Conservation (phyloP, 306 rosid species). For the Gillenia trifoliata region DNA sequence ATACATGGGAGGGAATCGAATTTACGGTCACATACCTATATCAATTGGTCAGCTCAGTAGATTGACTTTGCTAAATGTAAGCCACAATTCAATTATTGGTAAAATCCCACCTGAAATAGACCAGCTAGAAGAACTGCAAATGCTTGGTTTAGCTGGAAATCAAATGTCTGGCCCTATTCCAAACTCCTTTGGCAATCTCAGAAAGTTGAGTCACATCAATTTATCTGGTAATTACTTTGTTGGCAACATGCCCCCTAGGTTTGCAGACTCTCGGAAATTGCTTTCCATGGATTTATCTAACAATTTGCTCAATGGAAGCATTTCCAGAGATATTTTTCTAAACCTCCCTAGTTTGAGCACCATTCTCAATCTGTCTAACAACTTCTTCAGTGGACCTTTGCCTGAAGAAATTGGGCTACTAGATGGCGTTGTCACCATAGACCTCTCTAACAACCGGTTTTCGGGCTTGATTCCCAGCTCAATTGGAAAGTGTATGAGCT, state of each 20-base stretch:
- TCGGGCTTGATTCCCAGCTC: slow-evolving; percentile 51
- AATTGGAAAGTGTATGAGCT: slow-evolving; percentile 48
- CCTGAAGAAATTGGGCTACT: slow-evolving; percentile 47
- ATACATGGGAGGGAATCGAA: slow-evolving; percentile 62
- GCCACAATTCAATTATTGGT: slow-evolving; percentile 51
- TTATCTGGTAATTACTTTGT: slow-evolving; percentile 48
- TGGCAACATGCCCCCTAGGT: slow-evolving; percentile 41
- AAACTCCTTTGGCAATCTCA: slow-evolving; percentile 48
- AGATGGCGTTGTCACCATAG: slow-evolving; percentile 35
- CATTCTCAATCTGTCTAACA: slow-evolving; percentile 51
- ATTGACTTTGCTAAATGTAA: slow-evolving; percentile 54
- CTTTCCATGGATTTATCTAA: slow-evolving; percentile 57
- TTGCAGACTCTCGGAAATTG: slow-evolving; percentile 43
- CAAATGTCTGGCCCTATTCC: slow-evolving; percentile 54
- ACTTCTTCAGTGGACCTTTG: slow-evolving; percentile 54
- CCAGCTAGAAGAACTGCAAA: slow-evolving; percentile 40
- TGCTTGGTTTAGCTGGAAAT: slow-evolving; percentile 42
- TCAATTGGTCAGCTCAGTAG: slow-evolving; percentile 53
- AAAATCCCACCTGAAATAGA: slow-evolving; percentile 60
- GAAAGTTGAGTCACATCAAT: slow-evolving; percentile 45
- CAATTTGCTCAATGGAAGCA: slow-evolving; percentile 59
- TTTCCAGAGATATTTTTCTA: slow-evolving; percentile 44
- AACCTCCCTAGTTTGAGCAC: slow-evolving; percentile 46
- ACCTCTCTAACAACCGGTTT: slow-evolving; percentile 52
- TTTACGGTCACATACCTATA: slow-evolving; percentile 55